phyloP scores from a whole-genome alignment of 2,329 filamentous ascomycete species.

The Cladobotryum protrusum region DNA sequence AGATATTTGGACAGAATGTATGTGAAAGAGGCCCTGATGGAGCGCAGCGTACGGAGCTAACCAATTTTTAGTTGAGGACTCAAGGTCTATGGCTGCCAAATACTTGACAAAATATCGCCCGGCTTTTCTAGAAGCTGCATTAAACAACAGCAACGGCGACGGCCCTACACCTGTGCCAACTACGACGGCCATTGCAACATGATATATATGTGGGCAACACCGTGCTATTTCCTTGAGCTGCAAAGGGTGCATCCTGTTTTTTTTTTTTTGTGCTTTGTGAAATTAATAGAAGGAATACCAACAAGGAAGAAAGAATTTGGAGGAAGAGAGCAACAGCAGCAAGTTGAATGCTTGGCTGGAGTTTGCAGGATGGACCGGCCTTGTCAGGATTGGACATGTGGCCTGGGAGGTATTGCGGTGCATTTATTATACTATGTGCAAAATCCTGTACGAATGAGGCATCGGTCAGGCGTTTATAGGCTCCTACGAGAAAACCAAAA shows the following conservation, averaged over 20 bases:
- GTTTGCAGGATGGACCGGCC: slow-evolving; percentile 1
- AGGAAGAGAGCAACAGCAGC: not conserved
- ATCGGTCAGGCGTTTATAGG: slow-evolving; percentile 8
- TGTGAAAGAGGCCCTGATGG: slow-evolving; percentile 24
- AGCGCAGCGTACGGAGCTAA: slow-evolving; percentile 2
- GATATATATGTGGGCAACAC: slow-evolving; percentile 11
- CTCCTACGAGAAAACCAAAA: slow-evolving; percentile 2
- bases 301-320: not conserved
- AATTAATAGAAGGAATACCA: not conserved
- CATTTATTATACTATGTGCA: no score
- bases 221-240: not conserved
- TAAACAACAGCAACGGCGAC: slow-evolving; percentile 19
- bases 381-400: not conserved
- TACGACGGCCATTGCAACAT: slow-evolving; percentile 26
- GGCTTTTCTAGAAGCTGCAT: slow-evolving; percentile 36
- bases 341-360: not conserved
- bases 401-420: not conserved
- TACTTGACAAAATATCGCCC: slow-evolving; percentile 58
- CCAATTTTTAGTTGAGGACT: slow-evolving; percentile 48
- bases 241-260: no score
- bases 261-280: not conserved
- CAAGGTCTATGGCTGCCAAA: slow-evolving; percentile 55
- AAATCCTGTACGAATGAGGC: slow-evolving; percentile 7
- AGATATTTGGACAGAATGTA: slow-evolving; percentile 61
- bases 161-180: slow-evolving; percentile 14